Conservation (phyloP, 1,139 yeast species). For the Yamadazyma spencermartinsiae region DNA sequence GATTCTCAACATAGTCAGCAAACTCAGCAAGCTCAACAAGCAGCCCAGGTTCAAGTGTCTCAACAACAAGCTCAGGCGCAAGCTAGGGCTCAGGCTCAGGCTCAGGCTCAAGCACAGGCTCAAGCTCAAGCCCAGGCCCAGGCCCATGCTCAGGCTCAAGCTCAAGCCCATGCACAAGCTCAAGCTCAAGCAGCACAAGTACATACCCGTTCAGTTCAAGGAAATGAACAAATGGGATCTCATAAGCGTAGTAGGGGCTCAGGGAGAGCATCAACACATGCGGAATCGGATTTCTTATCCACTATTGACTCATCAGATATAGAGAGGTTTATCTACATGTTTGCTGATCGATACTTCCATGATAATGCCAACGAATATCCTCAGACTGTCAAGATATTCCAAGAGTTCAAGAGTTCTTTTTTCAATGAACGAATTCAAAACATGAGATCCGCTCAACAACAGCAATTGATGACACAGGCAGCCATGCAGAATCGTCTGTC, state of each 20-base stretch:
- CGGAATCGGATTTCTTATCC: conserved; percentile 7
- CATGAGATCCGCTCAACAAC: conserved; percentile 30
- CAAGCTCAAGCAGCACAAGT: conserved; percentile 15
- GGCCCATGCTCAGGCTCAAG: conserved; percentile 19
- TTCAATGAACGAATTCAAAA: conserved; percentile 49
- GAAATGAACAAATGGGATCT: neutral
- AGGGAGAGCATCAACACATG: conserved; percentile 1
- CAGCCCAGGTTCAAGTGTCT: conserved; percentile 20
- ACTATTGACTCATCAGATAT: conserved; percentile 42
- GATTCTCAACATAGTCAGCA: conserved; percentile 21
- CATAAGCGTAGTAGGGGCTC: conserved; percentile 1
- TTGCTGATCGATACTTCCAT: conserved; percentile 50
- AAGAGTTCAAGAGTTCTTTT: conserved; percentile 50
- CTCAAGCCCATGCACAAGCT: conserved; percentile 12
- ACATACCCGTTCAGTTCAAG: conserved; percentile 8
- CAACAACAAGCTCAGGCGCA: conserved; percentile 15
- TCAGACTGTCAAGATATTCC: conserved; percentile 50
- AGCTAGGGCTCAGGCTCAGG: conserved; percentile 13
- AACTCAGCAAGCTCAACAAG: conserved; percentile 13
- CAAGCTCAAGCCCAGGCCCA: conserved; percentile 17
- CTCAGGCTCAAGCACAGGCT: conserved; percentile 14
- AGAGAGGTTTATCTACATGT: conserved; percentile 48
- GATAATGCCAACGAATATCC: conserved; percentile 48
- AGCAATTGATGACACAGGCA: conserved; percentile 13
- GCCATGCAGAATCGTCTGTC: conserved; percentile 10